Conservation (phyloP, 331 rosid genomes). For the Ulmus americana region DNA sequence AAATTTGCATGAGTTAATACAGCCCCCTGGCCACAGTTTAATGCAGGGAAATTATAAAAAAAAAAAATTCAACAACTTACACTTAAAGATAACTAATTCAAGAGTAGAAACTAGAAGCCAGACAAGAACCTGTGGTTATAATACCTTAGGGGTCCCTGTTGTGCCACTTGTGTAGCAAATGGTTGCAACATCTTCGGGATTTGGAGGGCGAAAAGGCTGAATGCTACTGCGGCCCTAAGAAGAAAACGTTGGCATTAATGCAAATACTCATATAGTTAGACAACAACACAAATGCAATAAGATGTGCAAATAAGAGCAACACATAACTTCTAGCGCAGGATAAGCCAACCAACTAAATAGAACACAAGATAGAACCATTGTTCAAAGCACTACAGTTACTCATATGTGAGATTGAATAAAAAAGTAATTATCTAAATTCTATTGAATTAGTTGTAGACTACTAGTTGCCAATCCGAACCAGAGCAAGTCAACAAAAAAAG, state of each 20-base stretch:
- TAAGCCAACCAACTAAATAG: too few species aligned
- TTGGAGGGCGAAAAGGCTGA: conserved; percentile 78
- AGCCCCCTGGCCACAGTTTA: conserved; percentile 65
- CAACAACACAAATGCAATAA: neutral
- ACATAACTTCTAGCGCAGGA: too few species aligned
- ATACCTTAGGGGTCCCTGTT: conserved; percentile 97
- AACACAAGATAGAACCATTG: too few species aligned
- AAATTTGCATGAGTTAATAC: conserved; percentile 80
- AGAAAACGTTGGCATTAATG: conserved; percentile 25
- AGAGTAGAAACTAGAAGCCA: conserved; percentile 20
- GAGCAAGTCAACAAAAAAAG: too few species aligned
- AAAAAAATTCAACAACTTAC: conserved; percentile 10
- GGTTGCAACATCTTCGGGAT: conserved; percentile 78
- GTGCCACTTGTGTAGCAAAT: conserved; percentile 98
- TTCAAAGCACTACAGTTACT: too few species aligned
- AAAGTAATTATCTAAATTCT: too few species aligned
- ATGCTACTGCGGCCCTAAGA: conserved; percentile 65
- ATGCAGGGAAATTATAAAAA: conserved; percentile 16
- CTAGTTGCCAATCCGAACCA: too few species aligned
- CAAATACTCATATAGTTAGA: too few species aligned
- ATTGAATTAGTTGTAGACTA: too few species aligned
- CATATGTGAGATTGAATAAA: too few species aligned
- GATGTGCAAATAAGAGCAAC: conserved; percentile 1
- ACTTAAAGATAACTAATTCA: neutral
- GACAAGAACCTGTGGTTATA: neutral